Percentiles rank a stretch among this genome's conserved stretches.
Evolutionary conservation across 2,329 filamentous ascomycete species (phyloP).

Genomic region (Hymenoscyphus linearis): DNA sequence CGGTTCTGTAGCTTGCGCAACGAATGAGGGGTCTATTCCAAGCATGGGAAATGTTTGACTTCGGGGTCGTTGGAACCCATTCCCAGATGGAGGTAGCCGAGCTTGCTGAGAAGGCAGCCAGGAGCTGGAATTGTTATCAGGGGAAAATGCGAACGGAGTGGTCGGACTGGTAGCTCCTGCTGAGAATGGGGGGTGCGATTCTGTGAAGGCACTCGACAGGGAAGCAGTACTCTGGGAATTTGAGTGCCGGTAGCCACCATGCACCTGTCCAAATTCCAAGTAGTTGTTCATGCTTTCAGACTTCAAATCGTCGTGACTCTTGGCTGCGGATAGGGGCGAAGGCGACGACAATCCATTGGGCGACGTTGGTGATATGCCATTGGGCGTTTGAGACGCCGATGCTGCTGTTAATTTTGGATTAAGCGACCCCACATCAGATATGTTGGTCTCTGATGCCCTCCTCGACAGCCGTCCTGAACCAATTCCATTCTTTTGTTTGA

Average conservation of each 20-base stretch:
- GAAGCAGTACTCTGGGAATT: constrained; percentile 65
- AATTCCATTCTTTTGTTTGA: constrained; percentile 69
- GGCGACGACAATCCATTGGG: constrained; percentile 60
- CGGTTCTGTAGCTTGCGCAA: constrained; percentile 48
- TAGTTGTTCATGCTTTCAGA: constrained; percentile 51
- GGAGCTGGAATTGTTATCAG: constrained; percentile 63
- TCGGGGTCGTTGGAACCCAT: constrained; percentile 64
- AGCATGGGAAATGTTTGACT: constrained; percentile 82
- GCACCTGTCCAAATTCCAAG: constrained; percentile 52
- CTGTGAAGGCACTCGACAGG: constrained; percentile 61
- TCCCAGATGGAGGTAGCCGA: constrained; percentile 38
- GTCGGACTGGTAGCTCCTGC: constrained; percentile 64
- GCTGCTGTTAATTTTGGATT: constrained; percentile 48
- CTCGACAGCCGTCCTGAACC: constrained; percentile 41
- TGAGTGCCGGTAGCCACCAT: constrained; percentile 50
- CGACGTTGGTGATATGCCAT: constrained; percentile 67
- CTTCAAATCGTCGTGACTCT: constrained; percentile 59
- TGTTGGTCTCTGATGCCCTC: constrained; percentile 62
- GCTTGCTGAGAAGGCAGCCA: constrained; percentile 54
- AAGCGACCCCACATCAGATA: constrained; percentile 59
- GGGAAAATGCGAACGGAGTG: constrained; percentile 69
- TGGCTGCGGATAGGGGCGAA: constrained; percentile 64
- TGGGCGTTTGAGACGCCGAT: constrained; percentile 57
- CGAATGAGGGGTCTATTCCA: constrained; percentile 51
- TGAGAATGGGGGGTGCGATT: constrained; percentile 63